Conservation (phyloP, 2,329 filamentous ascomycete species). For the Fusarium sp. region DNA sequence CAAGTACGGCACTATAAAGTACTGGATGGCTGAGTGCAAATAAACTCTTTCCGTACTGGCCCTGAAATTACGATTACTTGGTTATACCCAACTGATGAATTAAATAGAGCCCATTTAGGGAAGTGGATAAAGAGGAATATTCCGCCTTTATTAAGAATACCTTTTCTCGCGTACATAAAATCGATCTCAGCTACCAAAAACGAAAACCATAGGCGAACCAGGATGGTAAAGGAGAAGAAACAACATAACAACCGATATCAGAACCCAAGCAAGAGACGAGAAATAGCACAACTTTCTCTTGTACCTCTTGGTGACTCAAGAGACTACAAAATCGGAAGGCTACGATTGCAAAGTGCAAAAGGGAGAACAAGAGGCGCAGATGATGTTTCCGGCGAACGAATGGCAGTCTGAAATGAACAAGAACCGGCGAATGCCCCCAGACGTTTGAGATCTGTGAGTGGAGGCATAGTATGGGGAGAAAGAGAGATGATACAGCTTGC, state of each 20-base stretch:
- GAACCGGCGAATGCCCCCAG: constrained; percentile 21
- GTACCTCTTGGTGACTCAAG: constrained; percentile 5
- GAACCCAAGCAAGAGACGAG: constrained; percentile 35
- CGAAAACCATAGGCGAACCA: constrained; percentile 32
- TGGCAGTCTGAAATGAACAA: constrained; percentile 15
- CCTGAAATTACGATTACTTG: not conserved
- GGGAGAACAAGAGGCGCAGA: constrained; percentile 9
- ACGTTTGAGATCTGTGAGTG: constrained; percentile 11
- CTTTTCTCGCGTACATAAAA: constrained; percentile 40
- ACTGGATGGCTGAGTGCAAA: not conserved
- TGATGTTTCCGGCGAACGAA: constrained; percentile 10
- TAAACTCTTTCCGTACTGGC: not conserved
- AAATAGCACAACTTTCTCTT: constrained; percentile 2
- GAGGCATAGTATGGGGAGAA: constrained; percentile 10
- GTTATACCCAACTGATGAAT: not conserved
- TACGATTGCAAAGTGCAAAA: constrained; percentile 20
- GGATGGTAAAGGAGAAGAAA: constrained; percentile 39
- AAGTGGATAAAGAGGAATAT: constrained; percentile 40
- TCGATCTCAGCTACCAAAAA: constrained; percentile 29
- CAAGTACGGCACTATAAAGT: not conserved
- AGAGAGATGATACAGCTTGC: constrained; percentile 41
- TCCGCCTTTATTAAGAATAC: constrained; percentile 49
- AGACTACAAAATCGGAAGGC: constrained; percentile 1
- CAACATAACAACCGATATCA: constrained; percentile 31
- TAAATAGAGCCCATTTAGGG: not conserved